These are phyloP conservation scores for Hygrophoropsis aurantiaca DNA, from an alignment of 768 basidiomycete species.

Conservation along the genomic window DNA sequence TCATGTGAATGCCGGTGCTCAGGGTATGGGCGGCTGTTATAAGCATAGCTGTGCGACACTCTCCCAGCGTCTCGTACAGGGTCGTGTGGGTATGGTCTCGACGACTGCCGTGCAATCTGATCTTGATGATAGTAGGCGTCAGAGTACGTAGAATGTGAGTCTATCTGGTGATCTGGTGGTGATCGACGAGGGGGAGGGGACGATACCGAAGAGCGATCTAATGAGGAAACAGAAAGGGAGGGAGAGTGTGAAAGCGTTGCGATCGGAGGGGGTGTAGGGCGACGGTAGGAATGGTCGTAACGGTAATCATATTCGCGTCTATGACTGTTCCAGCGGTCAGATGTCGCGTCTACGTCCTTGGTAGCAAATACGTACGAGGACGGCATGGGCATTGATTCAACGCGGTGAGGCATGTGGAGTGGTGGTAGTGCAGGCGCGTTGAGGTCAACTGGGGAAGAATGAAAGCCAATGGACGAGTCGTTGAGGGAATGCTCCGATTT, in stretches of 20 bases:
- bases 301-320: constrained; percentile 39
- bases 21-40: constrained; percentile 23
- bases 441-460: constrained; percentile 12
- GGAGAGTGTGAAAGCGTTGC: constrained; percentile 59
- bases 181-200: constrained; percentile 54
- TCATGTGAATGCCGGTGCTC: constrained; percentile 34
- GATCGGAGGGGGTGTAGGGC: constrained; percentile 49
- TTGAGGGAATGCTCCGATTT: constrained; percentile 30
- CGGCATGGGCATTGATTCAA: constrained; percentile 37
- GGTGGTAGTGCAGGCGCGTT: constrained; percentile 12
- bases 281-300: constrained; percentile 39
- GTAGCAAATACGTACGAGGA: constrained; percentile 31
- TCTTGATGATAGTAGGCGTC: constrained; percentile 42
- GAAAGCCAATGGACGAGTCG: constrained; percentile 20
- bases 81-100: constrained; percentile 32
- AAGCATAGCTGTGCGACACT: constrained; percentile 35
- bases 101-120: constrained; percentile 24
- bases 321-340: constrained; percentile 29
- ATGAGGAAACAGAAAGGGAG: constrained; percentile 56
- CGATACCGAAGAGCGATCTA: constrained; percentile 60
- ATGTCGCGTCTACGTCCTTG: constrained; percentile 28
- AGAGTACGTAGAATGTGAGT: constrained; percentile 30
- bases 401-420: constrained; percentile 51
- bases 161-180: constrained; percentile 30
- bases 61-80: constrained; percentile 30